Evolutionary conservation across 2,329 filamentous ascomycete genomes (phyloP), one percentile per base, ranked within the genome.

Genomic region (Beauveria varroae): DNA sequence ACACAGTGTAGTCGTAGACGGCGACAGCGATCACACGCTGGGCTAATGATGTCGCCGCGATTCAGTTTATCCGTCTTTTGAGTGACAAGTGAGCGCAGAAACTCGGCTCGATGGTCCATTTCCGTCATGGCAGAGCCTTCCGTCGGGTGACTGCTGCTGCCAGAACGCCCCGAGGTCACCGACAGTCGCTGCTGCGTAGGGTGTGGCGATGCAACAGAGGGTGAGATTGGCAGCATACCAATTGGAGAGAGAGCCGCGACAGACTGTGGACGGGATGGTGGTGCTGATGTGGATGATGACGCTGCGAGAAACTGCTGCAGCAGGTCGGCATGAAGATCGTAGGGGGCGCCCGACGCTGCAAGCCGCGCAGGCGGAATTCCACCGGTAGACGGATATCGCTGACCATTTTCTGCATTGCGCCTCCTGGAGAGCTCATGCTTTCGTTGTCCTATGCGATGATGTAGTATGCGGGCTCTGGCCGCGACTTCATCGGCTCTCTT

Each of bases 1-100:
- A 93, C 78, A 64, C 91, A 96, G 62, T 91, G 85, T 76, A 92
- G 90, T 65, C 89, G 86, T 18, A 96, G 78, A 34, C 91, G 82
- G 50, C 91, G 82, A 71, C 91, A 96, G 43, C 91, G 81, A 71
- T 96, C 92, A 70, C 91, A 96, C 0, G 91, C 90, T 10, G 91
- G 92, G n/a, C 85, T 74, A 54, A 96, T 89, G 6, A 84, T 78
- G 60, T 91, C 88, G 3, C 90, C 90, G 53, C 89, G 87, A 53
- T 82, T 79, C 3, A 96, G 75, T 56, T 86, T 85, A 67, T 96
- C 91, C 75, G 93, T 90, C 62, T 86, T 85, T 44, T 87, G 79
- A 10, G 89, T 85, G 76, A 93, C 90, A 61, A 90, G 79, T 7
- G 82, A 67, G 12, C 78, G 71, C 53, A 79, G 69, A 3, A 67